Conservation (phyloP, 495 filamentous ascomycete species). For the Thermothielavioides terrestris region DNA sequence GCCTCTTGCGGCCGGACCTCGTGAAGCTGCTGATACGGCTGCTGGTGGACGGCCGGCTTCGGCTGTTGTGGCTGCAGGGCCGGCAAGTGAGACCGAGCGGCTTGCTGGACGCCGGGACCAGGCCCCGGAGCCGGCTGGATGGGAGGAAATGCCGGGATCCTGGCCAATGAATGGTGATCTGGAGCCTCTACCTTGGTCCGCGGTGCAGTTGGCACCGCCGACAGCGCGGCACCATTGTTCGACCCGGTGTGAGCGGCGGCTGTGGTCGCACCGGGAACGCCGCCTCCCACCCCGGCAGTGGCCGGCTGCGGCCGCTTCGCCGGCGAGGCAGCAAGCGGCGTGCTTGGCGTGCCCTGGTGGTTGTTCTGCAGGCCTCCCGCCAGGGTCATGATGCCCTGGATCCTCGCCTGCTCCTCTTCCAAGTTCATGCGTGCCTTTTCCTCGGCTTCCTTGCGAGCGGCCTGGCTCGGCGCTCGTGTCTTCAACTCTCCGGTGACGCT, state of each 20-base stretch:
- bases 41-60: constrained; percentile 2
- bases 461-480: constrained; percentile 77
- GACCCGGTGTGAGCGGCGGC: background rate
- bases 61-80: constrained; percentile 8
- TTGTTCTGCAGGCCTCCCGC: constrained; percentile 35
- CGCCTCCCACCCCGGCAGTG: constrained; percentile 5
- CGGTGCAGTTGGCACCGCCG: constrained; percentile 15
- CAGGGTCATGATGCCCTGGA: constrained; percentile 57
- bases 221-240: background rate
- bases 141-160: constrained; percentile 17
- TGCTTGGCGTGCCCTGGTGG: constrained; percentile 10
- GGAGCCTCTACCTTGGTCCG: constrained; percentile 19
- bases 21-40: constrained; percentile 12
- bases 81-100: constrained; percentile 14
- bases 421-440: constrained; percentile 57
- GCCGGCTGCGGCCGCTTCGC: constrained; percentile 10
- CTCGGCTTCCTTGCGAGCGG: constrained; percentile 71
- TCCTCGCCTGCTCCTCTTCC: constrained; percentile 62
- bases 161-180: constrained; percentile 14
- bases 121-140: constrained; percentile 24
- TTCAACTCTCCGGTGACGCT: constrained; percentile 91
- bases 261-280: background rate
- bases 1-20: background rate
- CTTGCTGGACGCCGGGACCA: constrained; percentile 6
- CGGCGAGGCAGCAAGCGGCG: constrained; percentile 7